Conservation (phyloP, 169 alveolate species). For the Plasmodium reichenowi region DNA sequence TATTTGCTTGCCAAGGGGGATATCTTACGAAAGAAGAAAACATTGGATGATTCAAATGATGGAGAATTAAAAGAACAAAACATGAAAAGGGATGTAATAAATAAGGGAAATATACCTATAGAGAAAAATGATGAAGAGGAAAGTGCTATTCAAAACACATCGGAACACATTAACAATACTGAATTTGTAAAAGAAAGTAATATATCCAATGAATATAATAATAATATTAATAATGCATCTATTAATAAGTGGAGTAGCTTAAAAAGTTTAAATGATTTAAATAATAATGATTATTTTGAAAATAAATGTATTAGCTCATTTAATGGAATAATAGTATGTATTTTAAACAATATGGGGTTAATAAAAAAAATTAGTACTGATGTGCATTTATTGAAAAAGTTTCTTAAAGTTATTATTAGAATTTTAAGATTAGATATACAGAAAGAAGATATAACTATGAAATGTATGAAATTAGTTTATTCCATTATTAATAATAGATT, state of each 20-base stretch:
- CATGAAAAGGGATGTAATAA: background rate
- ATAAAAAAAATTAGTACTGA: conserved; percentile 57
- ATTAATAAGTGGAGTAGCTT: conserved; percentile 4
- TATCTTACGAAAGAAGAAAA: background rate
- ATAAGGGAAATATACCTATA: background rate
- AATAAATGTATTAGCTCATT: conserved; percentile 72
- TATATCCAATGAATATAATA: background rate
- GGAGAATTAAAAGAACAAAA: background rate
- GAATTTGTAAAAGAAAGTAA: background rate
- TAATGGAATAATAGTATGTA: conserved; percentile 37
- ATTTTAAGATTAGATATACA: conserved; percentile 69
- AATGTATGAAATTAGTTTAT: conserved; percentile 72
- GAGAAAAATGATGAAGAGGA: background rate
- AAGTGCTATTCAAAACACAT: background rate
- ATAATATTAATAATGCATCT: background rate
- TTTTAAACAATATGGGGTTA: conserved; percentile 46
- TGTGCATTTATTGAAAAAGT: conserved; percentile 39
- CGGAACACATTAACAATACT: background rate
- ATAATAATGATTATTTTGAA: conserved; percentile 53
- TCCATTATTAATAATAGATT: conserved; percentile 60
- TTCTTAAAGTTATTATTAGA: conserved; percentile 43
- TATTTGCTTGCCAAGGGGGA: conserved; percentile 1
- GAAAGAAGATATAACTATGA: conserved; percentile 63
- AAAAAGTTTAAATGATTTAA: conserved; percentile 23
- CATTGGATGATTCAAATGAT: background rate